Percentiles rank a stretch among this genome's conserved stretches.
Evolutionary conservation across 2,329 filamentous ascomycete genomes (phyloP).

Genomic region (Bipolaris oryzae): DNA sequence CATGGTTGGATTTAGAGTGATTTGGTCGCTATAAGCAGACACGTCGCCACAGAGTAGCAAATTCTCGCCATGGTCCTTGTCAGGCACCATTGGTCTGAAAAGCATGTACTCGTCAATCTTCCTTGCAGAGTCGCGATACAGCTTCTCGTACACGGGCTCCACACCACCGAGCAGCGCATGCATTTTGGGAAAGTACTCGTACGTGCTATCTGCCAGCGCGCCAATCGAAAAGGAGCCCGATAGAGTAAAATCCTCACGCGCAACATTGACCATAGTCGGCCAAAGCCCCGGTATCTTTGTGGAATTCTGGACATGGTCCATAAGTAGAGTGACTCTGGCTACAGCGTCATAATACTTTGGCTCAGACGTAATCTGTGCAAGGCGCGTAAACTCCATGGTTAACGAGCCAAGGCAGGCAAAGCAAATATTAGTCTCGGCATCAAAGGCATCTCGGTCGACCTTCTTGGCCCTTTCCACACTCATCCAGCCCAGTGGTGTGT

Average conservation of each 20-base stretch:
- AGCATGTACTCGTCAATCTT: conserved; percentile 56
- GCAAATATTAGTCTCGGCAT: conserved; percentile 50
- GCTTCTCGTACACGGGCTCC: conserved; percentile 55
- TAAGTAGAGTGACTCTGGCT: conserved; percentile 38
- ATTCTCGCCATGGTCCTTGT: conserved; percentile 29
- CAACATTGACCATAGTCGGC: conserved; percentile 49
- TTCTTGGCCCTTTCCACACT: conserved; percentile 46
- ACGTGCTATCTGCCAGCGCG: conserved; percentile 47
- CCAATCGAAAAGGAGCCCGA: conserved; percentile 44
- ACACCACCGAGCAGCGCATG: conserved; percentile 48
- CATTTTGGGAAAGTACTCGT: conserved; percentile 49
- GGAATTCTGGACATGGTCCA: conserved; percentile 39
- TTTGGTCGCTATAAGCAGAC: conserved; percentile 17
- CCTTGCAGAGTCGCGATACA: conserved; percentile 60
- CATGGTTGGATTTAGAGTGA: conserved; percentile 54
- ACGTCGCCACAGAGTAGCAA: conserved; percentile 48
- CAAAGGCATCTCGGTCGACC: conserved; percentile 31
- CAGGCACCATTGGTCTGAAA: conserved; percentile 53
- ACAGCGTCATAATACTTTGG: conserved; percentile 48
- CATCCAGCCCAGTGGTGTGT: conserved; percentile 54
- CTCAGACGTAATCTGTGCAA: conserved; percentile 45
- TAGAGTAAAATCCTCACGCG: conserved; percentile 34
- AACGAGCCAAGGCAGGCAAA: conserved; percentile 56
- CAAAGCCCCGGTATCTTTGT: conserved; percentile 47
- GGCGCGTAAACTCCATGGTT: conserved; percentile 49